A percentile compares a stretch with the other conserved stretches of the same genome.
phyloP scores from a whole-genome alignment of 495 filamentous ascomycete species.

The Aspergillus biplanus region DNA sequence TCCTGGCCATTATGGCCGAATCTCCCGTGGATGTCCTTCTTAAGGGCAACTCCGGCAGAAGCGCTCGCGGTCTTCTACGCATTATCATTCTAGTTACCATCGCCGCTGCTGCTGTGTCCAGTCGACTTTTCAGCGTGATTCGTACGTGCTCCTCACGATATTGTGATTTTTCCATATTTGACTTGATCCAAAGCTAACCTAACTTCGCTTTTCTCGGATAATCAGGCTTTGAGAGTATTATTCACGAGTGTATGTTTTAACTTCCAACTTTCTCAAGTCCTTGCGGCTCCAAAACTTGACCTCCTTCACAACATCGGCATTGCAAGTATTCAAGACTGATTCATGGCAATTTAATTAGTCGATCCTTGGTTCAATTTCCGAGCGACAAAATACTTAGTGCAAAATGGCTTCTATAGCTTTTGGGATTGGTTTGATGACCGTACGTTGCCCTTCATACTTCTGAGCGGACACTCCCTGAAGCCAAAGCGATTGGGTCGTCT shows the following conservation, averaged over 20 bases:
- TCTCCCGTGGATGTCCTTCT: conserved; percentile 60
- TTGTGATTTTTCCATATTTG: neutral
- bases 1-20: conserved; percentile 57
- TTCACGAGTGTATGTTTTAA: conserved; percentile 90
- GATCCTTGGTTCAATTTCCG: conserved; percentile 99
- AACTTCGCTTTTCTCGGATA: conserved; percentile 2
- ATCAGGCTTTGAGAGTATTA: conserved; percentile 96
- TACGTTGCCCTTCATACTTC: conserved; percentile 43
- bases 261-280: neutral
- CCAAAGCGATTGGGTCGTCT: conserved; percentile 19
- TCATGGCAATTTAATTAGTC: conserved; percentile 56
- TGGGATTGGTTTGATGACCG: conserved; percentile 99
- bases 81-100: conserved; percentile 92
- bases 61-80: conserved; percentile 82
- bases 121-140: conserved; percentile 97
- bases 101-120: conserved; percentile 88
- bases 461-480: neutral
- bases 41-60: conserved; percentile 69
- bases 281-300: neutral
- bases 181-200: conserved; percentile 39
- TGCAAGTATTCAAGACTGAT: conserved; percentile 21
- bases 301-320: neutral
- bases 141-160: conserved; percentile 56
- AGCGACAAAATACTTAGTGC: conserved; percentile 94
- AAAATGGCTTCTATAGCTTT: conserved; percentile 97